Evolutionary conservation across 2,329 filamentous ascomycete species (phyloP).

Genomic region (Ustilaginoidea virens): DNA sequence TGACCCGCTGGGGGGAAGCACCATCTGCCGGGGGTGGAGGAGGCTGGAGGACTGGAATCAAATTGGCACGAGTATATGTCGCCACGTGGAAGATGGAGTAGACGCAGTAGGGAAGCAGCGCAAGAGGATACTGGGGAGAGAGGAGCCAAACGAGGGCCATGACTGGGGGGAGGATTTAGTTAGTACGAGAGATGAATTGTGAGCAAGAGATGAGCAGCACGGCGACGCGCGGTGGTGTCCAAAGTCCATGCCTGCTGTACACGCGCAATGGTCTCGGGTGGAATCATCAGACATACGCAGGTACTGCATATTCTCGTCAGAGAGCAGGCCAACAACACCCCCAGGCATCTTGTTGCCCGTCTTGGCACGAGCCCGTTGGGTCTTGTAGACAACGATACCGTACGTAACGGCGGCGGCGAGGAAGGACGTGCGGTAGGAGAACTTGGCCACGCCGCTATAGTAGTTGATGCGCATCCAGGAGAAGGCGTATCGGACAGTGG

Average conservation of each 20-base stretch:
- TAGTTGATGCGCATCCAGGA: constrained; percentile 86
- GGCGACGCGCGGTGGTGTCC: too few relatives aligned
- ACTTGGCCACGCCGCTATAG: constrained; percentile 58
- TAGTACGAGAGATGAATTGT: too few relatives aligned
- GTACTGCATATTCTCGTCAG: constrained; percentile 97
- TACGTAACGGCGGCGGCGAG: constrained; percentile 82
- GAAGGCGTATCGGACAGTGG: constrained; percentile 66
- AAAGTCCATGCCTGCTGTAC: background rate
- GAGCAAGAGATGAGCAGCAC: too few relatives aligned
- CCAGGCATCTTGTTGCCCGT: constrained; percentile 45
- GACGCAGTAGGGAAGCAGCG: constrained; percentile 84
- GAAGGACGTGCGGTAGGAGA: constrained; percentile 85
- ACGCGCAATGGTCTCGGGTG: background rate
- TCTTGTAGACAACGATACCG: constrained; percentile 98
- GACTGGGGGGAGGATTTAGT: constrained; percentile 29
- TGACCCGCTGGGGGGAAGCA: constrained; percentile 36
- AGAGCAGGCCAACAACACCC: constrained; percentile 49
- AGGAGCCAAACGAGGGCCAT: constrained; percentile 95
- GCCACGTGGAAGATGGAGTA: constrained; percentile 98
- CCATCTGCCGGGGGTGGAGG: constrained; percentile 39
- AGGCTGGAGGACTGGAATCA: constrained; percentile 75
- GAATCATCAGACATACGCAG: constrained; percentile 55
- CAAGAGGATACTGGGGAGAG: constrained; percentile 74
- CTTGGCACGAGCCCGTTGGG: constrained; percentile 72
- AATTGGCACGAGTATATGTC: constrained; percentile 85